Evolutionary conservation across 164 flowering plant genomes (phyloP).

Genomic region (Taxillus chinensis): DNA sequence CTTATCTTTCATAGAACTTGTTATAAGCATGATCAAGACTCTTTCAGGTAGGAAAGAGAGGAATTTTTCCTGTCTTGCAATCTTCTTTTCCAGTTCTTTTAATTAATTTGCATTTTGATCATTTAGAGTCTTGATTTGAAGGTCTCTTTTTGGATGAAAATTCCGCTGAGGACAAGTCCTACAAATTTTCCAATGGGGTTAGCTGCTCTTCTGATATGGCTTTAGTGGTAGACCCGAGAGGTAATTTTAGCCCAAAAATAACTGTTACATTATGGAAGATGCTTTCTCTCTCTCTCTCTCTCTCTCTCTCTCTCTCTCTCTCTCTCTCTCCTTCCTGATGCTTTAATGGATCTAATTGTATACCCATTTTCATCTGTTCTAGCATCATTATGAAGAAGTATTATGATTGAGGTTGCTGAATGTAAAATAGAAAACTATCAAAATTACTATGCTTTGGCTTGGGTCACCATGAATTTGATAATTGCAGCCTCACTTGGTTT

Average conservation of each 20-base stretch:
- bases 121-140: slow-evolving; percentile 19
- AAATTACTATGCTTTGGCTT: too few species aligned
- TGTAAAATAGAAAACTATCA: too few species aligned
- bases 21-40: slow-evolving; percentile 58
- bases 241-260: slow-evolving; percentile 12
- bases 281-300: too few species aligned
- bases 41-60: slow-evolving; percentile 52
- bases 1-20: slow-evolving; percentile 45
- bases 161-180: slow-evolving; percentile 19
- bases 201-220: slow-evolving; percentile 21
- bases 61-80: not conserved
- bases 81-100: not conserved
- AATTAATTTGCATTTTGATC: slow-evolving; percentile 7
- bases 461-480: too few species aligned
- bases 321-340: too few species aligned
- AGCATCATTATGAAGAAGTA: too few species aligned
- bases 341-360: too few species aligned
- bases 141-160: slow-evolving; percentile 41
- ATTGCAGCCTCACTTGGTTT: too few species aligned
- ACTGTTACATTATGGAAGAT: too few species aligned
- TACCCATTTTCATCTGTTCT: too few species aligned
- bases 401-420: too few species aligned
- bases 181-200: slow-evolving; percentile 13
- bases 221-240: slow-evolving; percentile 16
- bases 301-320: too few species aligned